Evolutionary conservation across 106 monocot genomes (phyloP).

Genomic region (Phalaenopsis aphrodite): DNA sequence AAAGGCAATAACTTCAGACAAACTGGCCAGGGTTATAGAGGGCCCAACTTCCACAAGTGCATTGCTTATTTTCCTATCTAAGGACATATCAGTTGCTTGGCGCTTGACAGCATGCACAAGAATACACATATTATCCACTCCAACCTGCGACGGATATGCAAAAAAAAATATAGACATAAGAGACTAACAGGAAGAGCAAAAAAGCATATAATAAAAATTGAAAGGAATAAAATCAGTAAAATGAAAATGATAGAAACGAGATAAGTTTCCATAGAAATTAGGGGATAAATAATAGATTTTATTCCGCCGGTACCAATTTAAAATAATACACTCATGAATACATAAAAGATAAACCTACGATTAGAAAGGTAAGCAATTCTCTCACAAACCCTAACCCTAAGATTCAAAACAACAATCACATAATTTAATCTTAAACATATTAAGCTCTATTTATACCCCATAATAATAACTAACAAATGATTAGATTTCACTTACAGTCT

Average conservation of each 20-base stretch:
- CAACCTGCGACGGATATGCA: constrained; percentile 46
- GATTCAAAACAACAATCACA: too few relatives aligned
- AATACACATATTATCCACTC: constrained; percentile 99
- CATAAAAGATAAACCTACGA: too few relatives aligned
- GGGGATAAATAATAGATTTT: too few relatives aligned
- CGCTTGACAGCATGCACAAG: constrained; percentile 96
- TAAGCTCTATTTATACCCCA: too few relatives aligned
- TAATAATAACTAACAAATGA: too few relatives aligned
- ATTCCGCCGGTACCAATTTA: too few relatives aligned
- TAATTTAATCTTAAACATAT: too few relatives aligned
- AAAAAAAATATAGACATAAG: not conserved
- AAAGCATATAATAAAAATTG: not conserved
- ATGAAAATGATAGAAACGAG: not conserved
- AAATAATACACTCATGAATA: too few relatives aligned
- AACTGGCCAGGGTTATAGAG: constrained; percentile 89
- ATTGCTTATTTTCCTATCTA: constrained; percentile 68
- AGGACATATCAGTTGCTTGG: constrained; percentile 38
- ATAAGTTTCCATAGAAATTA: too few relatives aligned
- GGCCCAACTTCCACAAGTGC: constrained; percentile 97
- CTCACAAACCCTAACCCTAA: too few relatives aligned
- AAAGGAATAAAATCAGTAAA: not conserved
- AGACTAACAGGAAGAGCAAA: not conserved
- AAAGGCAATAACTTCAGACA: constrained; percentile 89
- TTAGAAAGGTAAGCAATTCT: too few relatives aligned
- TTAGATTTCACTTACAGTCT: too few relatives aligned